phyloP scores from a whole-genome alignment of 306 rosid species.

The Cicer yamashitae region DNA sequence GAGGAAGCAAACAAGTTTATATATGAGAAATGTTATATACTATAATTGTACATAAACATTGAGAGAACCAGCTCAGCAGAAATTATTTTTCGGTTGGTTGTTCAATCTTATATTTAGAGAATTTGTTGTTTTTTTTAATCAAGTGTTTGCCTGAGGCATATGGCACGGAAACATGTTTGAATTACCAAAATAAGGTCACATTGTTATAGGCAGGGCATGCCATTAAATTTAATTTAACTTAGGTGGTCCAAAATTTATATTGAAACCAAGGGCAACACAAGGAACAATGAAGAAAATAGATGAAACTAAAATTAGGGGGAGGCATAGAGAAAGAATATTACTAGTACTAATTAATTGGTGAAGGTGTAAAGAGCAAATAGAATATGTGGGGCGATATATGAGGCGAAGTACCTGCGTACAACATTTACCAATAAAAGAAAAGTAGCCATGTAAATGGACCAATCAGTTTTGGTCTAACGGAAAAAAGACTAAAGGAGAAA shows the following conservation, averaged over 20 bases:
- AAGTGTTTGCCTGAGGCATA: neutral
- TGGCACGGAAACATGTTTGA: neutral
- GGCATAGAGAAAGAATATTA: no score
- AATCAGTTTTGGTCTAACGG: no score
- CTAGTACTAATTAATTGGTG: neutral
- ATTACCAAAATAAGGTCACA: neutral
- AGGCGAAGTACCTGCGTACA: neutral
- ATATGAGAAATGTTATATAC: neutral
- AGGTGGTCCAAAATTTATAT: neutral
- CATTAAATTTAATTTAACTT: neutral
- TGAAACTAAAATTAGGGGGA: neutral
- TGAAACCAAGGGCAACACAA: neutral
- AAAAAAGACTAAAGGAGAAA: no score
- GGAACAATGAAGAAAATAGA: neutral
- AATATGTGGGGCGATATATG: conserved; percentile 6
- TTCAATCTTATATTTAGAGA: conserved; percentile 34
- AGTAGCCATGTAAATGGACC: no score
- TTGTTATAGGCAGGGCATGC: no score
- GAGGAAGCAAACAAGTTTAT: neutral
- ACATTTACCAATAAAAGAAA: neutral
- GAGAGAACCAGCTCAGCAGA: conserved; percentile 20
- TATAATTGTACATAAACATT: neutral
- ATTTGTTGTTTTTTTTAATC: neutral
- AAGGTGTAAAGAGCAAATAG: neutral
- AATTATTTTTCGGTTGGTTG: neutral